A percentile compares a stretch with the other conserved stretches of the same genome.
phyloP scores from a whole-genome alignment of 192 early-diverging fungal genomes.

The Endogone sp. region DNA sequence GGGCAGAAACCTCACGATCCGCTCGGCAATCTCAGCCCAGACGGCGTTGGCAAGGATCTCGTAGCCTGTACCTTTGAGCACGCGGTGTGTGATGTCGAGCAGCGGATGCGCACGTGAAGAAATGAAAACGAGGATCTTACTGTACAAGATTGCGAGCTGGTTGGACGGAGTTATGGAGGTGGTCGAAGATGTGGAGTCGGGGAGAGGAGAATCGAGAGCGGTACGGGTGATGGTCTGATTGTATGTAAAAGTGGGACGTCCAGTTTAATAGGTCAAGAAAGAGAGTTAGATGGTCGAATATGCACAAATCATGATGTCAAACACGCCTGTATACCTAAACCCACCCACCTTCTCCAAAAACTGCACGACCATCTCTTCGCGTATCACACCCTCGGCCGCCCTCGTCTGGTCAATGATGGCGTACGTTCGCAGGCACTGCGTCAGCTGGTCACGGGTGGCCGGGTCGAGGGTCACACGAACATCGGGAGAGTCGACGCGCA shows the following conservation, averaged over 20 bases:
- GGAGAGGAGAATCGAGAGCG: background rate
- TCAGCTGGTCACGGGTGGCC: constrained; percentile 41
- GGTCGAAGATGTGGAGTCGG: background rate
- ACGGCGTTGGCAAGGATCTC: constrained; percentile 61
- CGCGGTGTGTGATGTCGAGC: constrained; percentile 48
- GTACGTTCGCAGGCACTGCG: constrained; percentile 72
- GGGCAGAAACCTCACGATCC: constrained; percentile 41
- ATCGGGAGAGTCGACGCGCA: constrained; percentile 2
- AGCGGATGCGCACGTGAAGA: constrained; percentile 40
- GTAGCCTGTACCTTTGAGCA: constrained; percentile 56
- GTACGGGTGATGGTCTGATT: too few species aligned
- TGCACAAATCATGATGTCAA: too few species aligned
- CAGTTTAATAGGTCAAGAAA: too few species aligned
- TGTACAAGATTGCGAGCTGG: constrained; percentile 55
- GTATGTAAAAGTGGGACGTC: too few species aligned
- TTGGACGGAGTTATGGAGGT: background rate
- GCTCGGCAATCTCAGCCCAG: constrained; percentile 47
- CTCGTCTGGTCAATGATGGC: constrained; percentile 64
- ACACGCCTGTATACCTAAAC: background rate
- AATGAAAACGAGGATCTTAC: constrained; percentile 50
- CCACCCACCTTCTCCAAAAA: constrained; percentile 48
- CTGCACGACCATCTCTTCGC: constrained; percentile 47
- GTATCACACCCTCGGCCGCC: constrained; percentile 63
- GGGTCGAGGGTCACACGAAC: constrained; percentile 14
- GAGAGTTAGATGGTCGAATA: too few species aligned